Conservation (phyloP, 192 early-diverging fungal genomes). For the Coemansia sp. region DNA sequence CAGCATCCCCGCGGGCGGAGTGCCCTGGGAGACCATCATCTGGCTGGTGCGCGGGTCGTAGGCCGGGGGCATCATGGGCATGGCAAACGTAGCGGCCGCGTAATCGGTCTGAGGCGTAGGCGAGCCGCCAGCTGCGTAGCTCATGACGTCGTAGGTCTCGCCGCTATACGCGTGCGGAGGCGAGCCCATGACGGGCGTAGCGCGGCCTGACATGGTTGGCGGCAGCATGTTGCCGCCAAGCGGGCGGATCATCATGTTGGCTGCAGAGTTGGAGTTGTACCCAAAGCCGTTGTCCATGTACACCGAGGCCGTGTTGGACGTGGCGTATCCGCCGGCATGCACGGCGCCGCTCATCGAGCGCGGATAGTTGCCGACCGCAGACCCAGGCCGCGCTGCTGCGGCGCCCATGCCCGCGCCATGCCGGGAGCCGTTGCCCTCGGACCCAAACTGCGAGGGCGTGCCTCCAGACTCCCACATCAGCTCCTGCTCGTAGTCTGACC, state of each 20-base stretch:
- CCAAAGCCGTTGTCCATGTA: slow-evolving; percentile 55
- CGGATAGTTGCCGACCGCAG: slow-evolving; percentile 53
- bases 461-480: slow-evolving; percentile 39
- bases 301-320: slow-evolving; percentile 51
- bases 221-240: slow-evolving; percentile 14
- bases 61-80: slow-evolving; percentile 37
- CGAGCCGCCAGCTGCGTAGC: slow-evolving; percentile 1
- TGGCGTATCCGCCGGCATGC: slow-evolving; percentile 38
- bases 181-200: slow-evolving; percentile 42
- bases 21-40: slow-evolving; percentile 29
- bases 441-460: slow-evolving; percentile 45
- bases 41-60: slow-evolving; percentile 46
- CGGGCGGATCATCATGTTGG: slow-evolving; percentile 6
- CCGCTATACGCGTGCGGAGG: slow-evolving; percentile 13
- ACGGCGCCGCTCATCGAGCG: slow-evolving; percentile 36
- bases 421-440: slow-evolving; percentile 40
- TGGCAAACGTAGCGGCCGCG: slow-evolving; percentile 22
- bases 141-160: slow-evolving; percentile 24
- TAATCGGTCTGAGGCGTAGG: slow-evolving; percentile 31
- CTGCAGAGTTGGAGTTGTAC: slow-evolving; percentile 45
- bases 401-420: slow-evolving; percentile 33
- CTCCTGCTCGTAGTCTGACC: slow-evolving; percentile 81
- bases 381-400: slow-evolving; percentile 43
- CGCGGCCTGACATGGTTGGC: slow-evolving; percentile 37
- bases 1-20: slow-evolving; percentile 18